Conservation (phyloP, 2,329 filamentous ascomycete genomes). For the Peltaster fructicola region DNA sequence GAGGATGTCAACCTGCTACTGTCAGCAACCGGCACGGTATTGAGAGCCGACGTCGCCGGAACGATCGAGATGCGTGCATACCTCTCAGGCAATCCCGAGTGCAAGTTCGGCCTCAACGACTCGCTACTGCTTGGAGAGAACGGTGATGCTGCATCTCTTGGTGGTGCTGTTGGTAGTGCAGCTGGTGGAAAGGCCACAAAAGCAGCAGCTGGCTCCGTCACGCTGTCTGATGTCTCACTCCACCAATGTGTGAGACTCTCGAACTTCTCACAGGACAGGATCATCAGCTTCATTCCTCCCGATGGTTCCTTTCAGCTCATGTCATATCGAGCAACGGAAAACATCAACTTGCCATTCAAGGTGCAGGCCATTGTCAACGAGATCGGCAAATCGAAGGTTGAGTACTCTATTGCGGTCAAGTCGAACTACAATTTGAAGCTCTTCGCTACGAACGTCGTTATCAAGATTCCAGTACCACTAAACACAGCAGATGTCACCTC, state of each 20-base stretch:
- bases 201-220: slow-evolving; percentile 86
- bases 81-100: slow-evolving; percentile 87
- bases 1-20: slow-evolving; percentile 98
- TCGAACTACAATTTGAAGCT: slow-evolving; percentile 94
- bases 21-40: slow-evolving; percentile 89
- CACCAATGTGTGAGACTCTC: slow-evolving; percentile 97
- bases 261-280: slow-evolving; percentile 89
- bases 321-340: slow-evolving; percentile 95
- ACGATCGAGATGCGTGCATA: slow-evolving; percentile 99
- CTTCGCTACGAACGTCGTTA: slow-evolving; percentile 89
- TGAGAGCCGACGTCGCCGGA: slow-evolving; percentile 89
- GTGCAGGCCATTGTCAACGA: slow-evolving; percentile 98
- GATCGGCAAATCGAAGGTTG: slow-evolving; percentile 89
- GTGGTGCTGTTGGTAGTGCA: slow-evolving; percentile 55
- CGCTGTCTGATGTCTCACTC: slow-evolving; percentile 94
- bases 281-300: slow-evolving; percentile 91
- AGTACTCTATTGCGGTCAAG: slow-evolving; percentile 94
- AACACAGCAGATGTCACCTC: slow-evolving; percentile 92
- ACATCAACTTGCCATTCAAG: slow-evolving; percentile 97
- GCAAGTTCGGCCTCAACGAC: slow-evolving; percentile 97
- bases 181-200: slow-evolving; percentile 79
- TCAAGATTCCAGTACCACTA: slow-evolving; percentile 85
- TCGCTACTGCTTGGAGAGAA: slow-evolving; percentile 66
- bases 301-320: slow-evolving; percentile 98
- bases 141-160: slow-evolving; percentile 33